Evolutionary conservation across 192 early-diverging fungal species (phyloP), one percentile per base, ranked within the genome.

Genomic region (Coemansia sp.): DNA sequence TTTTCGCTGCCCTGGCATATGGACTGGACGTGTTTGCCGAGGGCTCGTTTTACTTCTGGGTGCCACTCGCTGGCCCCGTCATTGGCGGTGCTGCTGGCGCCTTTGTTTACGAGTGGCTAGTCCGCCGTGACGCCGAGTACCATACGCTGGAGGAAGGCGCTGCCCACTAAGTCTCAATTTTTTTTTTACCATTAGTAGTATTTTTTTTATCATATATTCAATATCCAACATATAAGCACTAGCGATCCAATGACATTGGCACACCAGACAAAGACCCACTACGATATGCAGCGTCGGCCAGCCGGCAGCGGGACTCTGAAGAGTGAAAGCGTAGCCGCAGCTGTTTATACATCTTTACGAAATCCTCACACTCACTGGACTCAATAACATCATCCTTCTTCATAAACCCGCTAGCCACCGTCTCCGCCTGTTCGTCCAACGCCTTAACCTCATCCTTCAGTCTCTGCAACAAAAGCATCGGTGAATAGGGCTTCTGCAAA

Each of bases 21-120:
- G 89, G 89, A 34, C 13, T 74, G 13, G 76, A 76, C 9, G 88
- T 86, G 9, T 90, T 92, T 71, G 64, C 85, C 30, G 83, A 84
- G 24, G 63, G 65, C 63, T 61, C 78, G 35, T 87, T 84, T 71
- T 92, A 90, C 69, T 85, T 85, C 59, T 87, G 86, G 80, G 84
- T 90, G n/a, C 90, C 90, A 10, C 67, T 92, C 7, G 81, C 85
- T 55, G 87, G 82, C 0, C 89, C 89, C 24, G 27, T 88, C 22
- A 16, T 75, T 8, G 90, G 90, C 40, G 89, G 72, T 11, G 41
- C 82, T 9, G 22, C 78, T 11, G 89, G 85, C 49, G 89, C 82
- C 15, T 55, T 82, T 32, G 70, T 85, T 18, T 88, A 88, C 65
- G 84, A 84, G n/a, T 67, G 82, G 62, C 75, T 90, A 41, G 77